A percentile compares a stretch with the other conserved stretches of the same genome.
Evolutionary conservation across 306 rosid genomes (phyloP).

Genomic region (Datisca glomerata): DNA sequence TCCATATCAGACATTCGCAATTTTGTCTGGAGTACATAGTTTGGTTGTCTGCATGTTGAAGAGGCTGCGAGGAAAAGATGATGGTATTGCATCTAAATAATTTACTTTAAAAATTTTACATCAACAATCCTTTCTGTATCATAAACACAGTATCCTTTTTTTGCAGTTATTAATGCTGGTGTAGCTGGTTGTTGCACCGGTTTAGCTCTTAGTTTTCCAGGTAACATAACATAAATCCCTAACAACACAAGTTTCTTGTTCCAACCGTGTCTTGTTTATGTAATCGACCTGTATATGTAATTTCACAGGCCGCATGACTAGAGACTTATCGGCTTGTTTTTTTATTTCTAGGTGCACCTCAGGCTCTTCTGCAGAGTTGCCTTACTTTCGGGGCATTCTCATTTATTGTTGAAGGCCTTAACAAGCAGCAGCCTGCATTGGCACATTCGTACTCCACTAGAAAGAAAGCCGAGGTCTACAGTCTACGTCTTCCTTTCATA

Average conservation of each 20-base stretch:
- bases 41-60: constrained; percentile 89
- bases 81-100: constrained; percentile 33
- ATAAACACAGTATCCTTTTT: constrained; percentile 8
- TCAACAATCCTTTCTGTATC: too few species aligned
- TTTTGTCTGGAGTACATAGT: constrained; percentile 96
- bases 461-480: constrained; percentile 14
- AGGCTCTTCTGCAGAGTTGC: constrained; percentile 87
- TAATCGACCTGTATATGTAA: too few species aligned
- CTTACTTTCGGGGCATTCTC: constrained; percentile 94
- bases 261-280: too few species aligned
- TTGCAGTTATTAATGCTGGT: constrained; percentile 84
- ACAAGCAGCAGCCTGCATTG: constrained; percentile 89
- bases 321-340: too few species aligned
- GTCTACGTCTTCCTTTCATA: constrained; percentile 20
- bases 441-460: constrained; percentile 52
- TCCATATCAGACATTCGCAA: constrained; percentile 69
- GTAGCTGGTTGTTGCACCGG: constrained; percentile 99
- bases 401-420: constrained; percentile 73
- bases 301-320: too few species aligned
- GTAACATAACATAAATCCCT: too few species aligned
- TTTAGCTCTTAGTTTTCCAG: constrained; percentile 92
- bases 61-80: constrained; percentile 94
- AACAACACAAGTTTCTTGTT: too few species aligned
- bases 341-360: constrained; percentile 79
- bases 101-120: too few species aligned